Base-by-base conservation (phyloP, 495 filamentous ascomycete genomes). In the Aspergillus bertholletiae region DNA sequence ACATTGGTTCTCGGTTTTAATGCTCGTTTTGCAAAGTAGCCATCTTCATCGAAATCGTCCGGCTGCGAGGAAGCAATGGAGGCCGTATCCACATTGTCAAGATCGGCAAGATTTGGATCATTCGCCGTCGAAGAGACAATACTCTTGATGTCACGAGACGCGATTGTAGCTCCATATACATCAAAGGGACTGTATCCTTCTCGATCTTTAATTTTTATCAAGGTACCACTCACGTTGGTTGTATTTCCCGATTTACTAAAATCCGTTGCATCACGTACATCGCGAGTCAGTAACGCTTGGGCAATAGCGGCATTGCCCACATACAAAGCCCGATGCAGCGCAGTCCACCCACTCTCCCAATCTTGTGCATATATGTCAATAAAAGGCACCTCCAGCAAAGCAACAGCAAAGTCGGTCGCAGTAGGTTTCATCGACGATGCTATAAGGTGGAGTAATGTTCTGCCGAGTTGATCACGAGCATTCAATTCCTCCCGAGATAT, bases 141-240 rank as follows among this genome's bases (percentile, higher is more conserved):
- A 20, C 59, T 70, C 52, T 73, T 75, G 35, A 80, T 74, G 27
- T 72, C 73, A 21, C 77, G 70, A 26, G 86, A 80, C 43, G 83
- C 84, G 49, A 96, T 91, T 12, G 90, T 93, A 21, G 86, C 81
- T 44, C 86, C 86, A 59, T 94, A 96, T 15, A 97, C 76, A 65
- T 97, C 93, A 55, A 96, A 95, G 0, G 94, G 92, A 53, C 91
- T 96, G 60, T 93, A 88, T 17, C 95, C 95, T 67, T 96, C 92
- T 44, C 87, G 85, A 60, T 98, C 94, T 67, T 98, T 98, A 48
- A 94, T 87, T 72, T 96, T 96, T 59, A 97, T 93, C 23, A 96
- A 71, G 27, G 84, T 83, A 21, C 81, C 82, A 39, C 67, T 73
- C 3, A 69, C 74, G 43, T 81, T 75, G 32, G 74, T 73, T 26